Conservation (phyloP, 495 filamentous ascomycete genomes). For the Jackrogersella minutella region DNA sequence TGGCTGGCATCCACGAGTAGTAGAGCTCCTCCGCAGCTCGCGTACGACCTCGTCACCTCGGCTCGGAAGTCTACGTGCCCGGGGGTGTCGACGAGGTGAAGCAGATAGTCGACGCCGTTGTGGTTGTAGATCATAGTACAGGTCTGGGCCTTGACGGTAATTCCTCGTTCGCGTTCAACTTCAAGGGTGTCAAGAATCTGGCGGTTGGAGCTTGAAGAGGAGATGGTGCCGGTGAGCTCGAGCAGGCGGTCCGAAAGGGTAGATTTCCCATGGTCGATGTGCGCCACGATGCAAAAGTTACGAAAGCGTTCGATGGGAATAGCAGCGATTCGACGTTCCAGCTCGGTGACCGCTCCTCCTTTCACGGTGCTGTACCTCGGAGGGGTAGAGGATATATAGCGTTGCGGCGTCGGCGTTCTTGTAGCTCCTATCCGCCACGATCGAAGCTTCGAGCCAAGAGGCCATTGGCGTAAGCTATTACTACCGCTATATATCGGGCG, state of each 20-base stretch:
- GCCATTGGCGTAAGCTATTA: not conserved
- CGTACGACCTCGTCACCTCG: constrained; percentile 93
- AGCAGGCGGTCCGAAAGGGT: constrained; percentile 91
- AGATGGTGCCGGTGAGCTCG: constrained; percentile 93
- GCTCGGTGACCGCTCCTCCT: constrained; percentile 47
- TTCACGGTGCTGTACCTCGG: constrained; percentile 37
- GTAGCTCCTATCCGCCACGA: constrained; percentile 10
- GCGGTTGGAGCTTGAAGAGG: constrained; percentile 81
- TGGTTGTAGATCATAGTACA: constrained; percentile 96
- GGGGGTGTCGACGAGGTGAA: constrained; percentile 96
- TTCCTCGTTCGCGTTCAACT: constrained; percentile 93
- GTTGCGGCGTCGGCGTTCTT: too few relatives aligned
- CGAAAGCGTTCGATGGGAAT: constrained; percentile 93
- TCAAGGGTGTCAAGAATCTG: constrained; percentile 97
- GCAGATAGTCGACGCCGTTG: constrained; percentile 84
- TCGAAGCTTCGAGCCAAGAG: not conserved
- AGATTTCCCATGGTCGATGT: constrained; percentile 98
- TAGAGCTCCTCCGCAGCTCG: constrained; percentile 91
- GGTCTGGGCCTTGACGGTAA: constrained; percentile 98
- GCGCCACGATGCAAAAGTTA: constrained; percentile 98
- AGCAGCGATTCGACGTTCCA: constrained; percentile 82
- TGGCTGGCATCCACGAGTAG: constrained; percentile 93
- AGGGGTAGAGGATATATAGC: not conserved
- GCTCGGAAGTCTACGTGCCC: constrained; percentile 98
- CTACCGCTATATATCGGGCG: constrained; percentile 51